Evolutionary conservation across 202 grass and related monocot species (phyloP).

Genomic region (Zoysia matrella): DNA sequence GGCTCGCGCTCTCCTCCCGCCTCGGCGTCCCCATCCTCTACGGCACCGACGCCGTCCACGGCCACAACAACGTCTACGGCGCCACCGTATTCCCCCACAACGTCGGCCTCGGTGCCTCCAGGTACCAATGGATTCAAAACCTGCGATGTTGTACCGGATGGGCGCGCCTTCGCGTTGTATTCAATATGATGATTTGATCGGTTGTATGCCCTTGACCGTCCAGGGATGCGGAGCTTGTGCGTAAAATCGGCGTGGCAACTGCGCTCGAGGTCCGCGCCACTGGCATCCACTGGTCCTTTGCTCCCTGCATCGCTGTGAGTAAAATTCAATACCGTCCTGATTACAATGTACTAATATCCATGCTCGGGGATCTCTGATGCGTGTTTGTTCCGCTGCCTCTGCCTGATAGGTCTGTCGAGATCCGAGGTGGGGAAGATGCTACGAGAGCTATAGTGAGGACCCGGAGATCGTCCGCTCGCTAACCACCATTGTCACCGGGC

Average conservation of each 20-base stretch:
- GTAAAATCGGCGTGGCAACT: constrained; percentile 76
- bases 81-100: constrained; percentile 97
- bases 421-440: constrained; percentile 89
- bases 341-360: neutral
- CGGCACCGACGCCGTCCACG: constrained; percentile 83
- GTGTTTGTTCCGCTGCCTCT: constrained; percentile 6
- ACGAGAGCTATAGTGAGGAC: constrained; percentile 87
- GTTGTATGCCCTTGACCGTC: constrained; percentile 2
- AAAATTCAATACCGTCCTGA: neutral
- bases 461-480: constrained; percentile 75
- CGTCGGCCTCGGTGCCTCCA: constrained; percentile 78
- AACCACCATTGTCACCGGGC: constrained; percentile 66
- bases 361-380: neutral
- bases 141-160: neutral
- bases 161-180: neutral
- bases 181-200: neutral
- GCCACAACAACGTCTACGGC: constrained; percentile 89
- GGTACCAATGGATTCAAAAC: constrained; percentile 34
- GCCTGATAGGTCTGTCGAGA: constrained; percentile 72
- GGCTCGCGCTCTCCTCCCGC: constrained; percentile 73
- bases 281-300: constrained; percentile 89
- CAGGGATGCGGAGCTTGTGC: constrained; percentile 66
- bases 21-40: constrained; percentile 87
- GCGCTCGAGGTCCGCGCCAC: constrained; percentile 84
- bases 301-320: constrained; percentile 89